Percentiles rank a stretch among this genome's conserved stretches.
Evolutionary conservation across 2,329 filamentous ascomycete species (phyloP).

Genomic region (Catunica adiposa): DNA sequence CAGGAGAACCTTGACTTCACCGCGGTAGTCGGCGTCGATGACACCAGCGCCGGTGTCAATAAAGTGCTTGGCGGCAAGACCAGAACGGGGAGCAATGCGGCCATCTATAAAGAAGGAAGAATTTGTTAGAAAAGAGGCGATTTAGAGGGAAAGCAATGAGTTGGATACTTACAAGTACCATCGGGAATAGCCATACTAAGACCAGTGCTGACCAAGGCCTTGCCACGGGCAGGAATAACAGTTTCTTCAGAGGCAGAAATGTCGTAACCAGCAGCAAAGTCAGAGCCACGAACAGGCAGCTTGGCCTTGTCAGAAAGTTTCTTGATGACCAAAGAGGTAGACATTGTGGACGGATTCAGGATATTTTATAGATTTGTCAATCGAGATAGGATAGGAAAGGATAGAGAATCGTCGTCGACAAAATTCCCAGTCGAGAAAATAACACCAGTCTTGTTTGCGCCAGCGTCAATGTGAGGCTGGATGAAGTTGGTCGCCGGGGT

Average conservation of each 20-base stretch:
- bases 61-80: slow-evolving; percentile 81
- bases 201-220: slow-evolving; percentile 77
- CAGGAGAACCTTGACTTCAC: slow-evolving; percentile 81
- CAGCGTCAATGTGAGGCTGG: neutral
- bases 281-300: slow-evolving; percentile 74
- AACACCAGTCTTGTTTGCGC: neutral
- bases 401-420: neutral
- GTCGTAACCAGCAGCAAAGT: slow-evolving; percentile 86
- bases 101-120: slow-evolving; percentile 43
- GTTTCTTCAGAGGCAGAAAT: slow-evolving; percentile 65
- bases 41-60: slow-evolving; percentile 94
- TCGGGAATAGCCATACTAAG: slow-evolving; percentile 80
- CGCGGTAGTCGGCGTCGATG: slow-evolving; percentile 94
- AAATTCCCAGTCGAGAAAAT: neutral
- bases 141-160: neutral
- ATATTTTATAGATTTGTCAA: neutral
- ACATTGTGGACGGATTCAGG: neutral
- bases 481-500: neutral
- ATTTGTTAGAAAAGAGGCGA: neutral
- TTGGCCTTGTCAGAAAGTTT: slow-evolving; percentile 67
- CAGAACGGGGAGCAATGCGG: slow-evolving; percentile 77
- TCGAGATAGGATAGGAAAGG: neutral
- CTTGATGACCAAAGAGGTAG: slow-evolving; percentile 40
- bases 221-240: slow-evolving; percentile 63
- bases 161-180: slow-evolving; percentile 60